Evolutionary conservation across 495 filamentous ascomycete species (phyloP).

Genomic region (Lophium mytilinum): DNA sequence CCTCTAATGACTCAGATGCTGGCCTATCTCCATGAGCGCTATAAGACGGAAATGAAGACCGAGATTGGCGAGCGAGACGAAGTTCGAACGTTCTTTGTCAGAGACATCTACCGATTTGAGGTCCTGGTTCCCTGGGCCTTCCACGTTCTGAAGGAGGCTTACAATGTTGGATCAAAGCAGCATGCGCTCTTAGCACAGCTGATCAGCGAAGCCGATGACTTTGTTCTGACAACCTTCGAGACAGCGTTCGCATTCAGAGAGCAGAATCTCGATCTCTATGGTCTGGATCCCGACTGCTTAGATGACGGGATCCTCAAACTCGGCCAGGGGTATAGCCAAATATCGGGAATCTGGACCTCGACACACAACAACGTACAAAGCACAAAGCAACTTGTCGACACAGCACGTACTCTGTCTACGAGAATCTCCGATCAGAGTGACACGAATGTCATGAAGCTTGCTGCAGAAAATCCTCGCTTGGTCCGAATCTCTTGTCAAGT

Average conservation of each 20-base stretch:
- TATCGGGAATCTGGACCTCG: constrained; percentile 73
- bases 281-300: constrained; percentile 54
- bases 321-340: constrained; percentile 47
- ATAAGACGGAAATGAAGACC: constrained; percentile 52
- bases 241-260: constrained; percentile 67
- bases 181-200: constrained; percentile 16
- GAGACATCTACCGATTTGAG: constrained; percentile 65
- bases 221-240: constrained; percentile 63
- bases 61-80: constrained; percentile 59
- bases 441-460: constrained; percentile 37
- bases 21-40: constrained; percentile 57
- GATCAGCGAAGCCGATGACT: constrained; percentile 59
- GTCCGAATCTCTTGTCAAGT: constrained; percentile 52
- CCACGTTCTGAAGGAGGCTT: constrained; percentile 59
- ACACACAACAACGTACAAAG: constrained; percentile 51
- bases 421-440: constrained; percentile 21
- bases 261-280: constrained; percentile 58
- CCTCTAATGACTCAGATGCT: constrained; percentile 57
- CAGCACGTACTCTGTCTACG: constrained; percentile 27
- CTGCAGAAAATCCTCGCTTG: constrained; percentile 45
- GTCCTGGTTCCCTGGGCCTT: constrained; percentile 69
- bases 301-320: constrained; percentile 57
- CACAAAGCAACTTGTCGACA: constrained; percentile 45
- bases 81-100: constrained; percentile 74
- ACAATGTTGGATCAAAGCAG: constrained; percentile 40